Base-by-base conservation (phyloP, 345 rosid genomes). In the Murraya koenigii region DNA sequence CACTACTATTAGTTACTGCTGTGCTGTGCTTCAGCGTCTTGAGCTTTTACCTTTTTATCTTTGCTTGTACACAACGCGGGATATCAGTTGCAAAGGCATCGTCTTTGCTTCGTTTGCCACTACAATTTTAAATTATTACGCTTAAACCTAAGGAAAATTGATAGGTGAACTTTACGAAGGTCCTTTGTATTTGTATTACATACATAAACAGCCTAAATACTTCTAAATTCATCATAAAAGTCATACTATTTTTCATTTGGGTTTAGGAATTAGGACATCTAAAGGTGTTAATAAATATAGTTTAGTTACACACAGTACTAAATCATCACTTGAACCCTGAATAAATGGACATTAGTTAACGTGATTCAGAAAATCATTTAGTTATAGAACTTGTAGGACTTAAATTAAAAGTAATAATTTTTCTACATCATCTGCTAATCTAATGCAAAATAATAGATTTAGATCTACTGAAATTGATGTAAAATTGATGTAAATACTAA, bases 11-110 rank as follows among this genome's bases (percentile, higher is more conserved):
- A 44, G 49, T 3, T 13, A 5, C 49, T 44, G 49, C 49, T 35
- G 38, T 3, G 47, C 47, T 3, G 15, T 1, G 23, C 6, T 19
- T 32, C 35, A 65, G 30, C 20, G n/a, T n/a, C 11, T 11, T 7
- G 22, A 7, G 58, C 72, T 26, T 69, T 10, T 0, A 5, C 55
- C 55, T 41, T 69, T 47, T 47, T 26, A 23, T 33, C 55, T 73
- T 72, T 39, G 76, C 76, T 59, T 38, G 36, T 4, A 7, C 2
- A 9, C 55, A 2, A 38, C 76, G 66, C 76, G 76, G 76, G 66
- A 72, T 17, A 35, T 8, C 9, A 17, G 11, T 26, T 66, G 44
- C 2, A 38, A 2, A 19, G 44, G 44, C 1, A 19, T 19, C 69
- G 22, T 39, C 41, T 8, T 7, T 64, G 19, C 41, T 33, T 2